Evolutionary conservation across 1,284 basidiomycete genomes (phyloP), one percentile per base, ranked within the genome.

Genomic region (Malassezia obtusa): DNA sequence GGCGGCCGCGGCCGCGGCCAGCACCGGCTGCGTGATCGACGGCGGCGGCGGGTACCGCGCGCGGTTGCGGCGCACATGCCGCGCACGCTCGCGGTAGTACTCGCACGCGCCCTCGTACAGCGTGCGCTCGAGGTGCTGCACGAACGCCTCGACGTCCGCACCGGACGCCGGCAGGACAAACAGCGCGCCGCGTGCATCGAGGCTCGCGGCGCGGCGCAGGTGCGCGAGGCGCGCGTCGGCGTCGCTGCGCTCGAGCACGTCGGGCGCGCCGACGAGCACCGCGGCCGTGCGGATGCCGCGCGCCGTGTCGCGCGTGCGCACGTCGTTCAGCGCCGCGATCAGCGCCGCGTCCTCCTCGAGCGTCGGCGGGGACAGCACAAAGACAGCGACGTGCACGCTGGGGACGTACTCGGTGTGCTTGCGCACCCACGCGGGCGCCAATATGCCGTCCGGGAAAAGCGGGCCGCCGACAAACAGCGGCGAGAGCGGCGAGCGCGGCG

Each of bases 391-490:
- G 74, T 95, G 94, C 0, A 95, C 89, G 15, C 86, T 84, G 0
- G 92, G 91, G 0, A 96, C 77, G 30, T 92, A 81, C 8, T 88
- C 83, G 0, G 87, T 86, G 68, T 96, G 91, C 75, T 95, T 98
- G 41, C 90, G 80, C 15, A 95, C 83, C 92, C 92, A 98, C 64
- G 96, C 88, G 0, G 91, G 92, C 1, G 91, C 89, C 52, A 98
- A 87, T 44, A 98, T 77, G 0, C 92, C 92, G 72, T 98, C 92
- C 0, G 92, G 92, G 72, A 88, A 82, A 14, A 94, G 78, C 0
- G 92, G 91, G 0, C 89, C 91, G 1, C 84, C 80, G 0, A 86
- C 84, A 0, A 87, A 87, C 24, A 94, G 76, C 0, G 92, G 92
- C 0, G 88, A 94, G 8, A 96, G 79, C 0, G 89, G 89, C 0